A percentile compares a stretch with the other conserved stretches of the same genome.
Evolutionary conservation across 169 alveolate species (phyloP).

Genomic region (Pseudocohnilembus persalinus): DNA sequence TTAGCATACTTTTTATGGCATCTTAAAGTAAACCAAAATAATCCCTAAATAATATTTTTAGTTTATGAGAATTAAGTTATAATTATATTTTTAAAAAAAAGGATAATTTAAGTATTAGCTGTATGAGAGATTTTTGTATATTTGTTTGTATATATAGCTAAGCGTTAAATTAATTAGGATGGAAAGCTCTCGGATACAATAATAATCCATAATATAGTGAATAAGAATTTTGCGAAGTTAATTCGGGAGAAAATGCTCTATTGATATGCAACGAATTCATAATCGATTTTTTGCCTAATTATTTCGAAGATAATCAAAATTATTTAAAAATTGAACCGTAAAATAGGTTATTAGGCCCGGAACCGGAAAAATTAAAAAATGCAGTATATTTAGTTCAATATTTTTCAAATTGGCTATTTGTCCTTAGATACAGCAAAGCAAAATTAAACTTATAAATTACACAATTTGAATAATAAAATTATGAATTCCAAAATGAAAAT

Average conservation of each 20-base stretch:
- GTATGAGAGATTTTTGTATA: slow-evolving; percentile 1
- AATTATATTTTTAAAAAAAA: not conserved
- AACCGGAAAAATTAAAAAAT: slow-evolving; percentile 21
- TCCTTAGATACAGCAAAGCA: slow-evolving; percentile 14
- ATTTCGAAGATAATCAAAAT: slow-evolving; percentile 12
- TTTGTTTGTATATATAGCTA: slow-evolving; percentile 19
- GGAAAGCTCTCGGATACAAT: slow-evolving; percentile 22
- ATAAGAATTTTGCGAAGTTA: slow-evolving; percentile 10
- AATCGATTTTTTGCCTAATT: slow-evolving; percentile 17
- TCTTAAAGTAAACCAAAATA: not conserved
- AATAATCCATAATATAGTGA: not conserved
- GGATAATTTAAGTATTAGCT: not conserved
- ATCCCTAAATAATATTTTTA: not conserved
- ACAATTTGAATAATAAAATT: too few relatives aligned
- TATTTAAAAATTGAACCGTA: not conserved
- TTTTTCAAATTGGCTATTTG: slow-evolving; percentile 26
- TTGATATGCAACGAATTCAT: slow-evolving; percentile 24
- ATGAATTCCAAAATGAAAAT: too few relatives aligned
- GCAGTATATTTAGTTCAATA: slow-evolving; percentile 17
- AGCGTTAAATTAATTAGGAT: slow-evolving; percentile 21
- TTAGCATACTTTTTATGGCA: not conserved
- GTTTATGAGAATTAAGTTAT: slow-evolving; percentile 11
- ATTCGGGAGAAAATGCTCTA: slow-evolving; percentile 20
- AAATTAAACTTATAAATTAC: slow-evolving; percentile 11
- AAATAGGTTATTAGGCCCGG: slow-evolving; percentile 12